Conservation (phyloP, 2,329 filamentous ascomycete species). For the Metarhizium anisopliae region DNA sequence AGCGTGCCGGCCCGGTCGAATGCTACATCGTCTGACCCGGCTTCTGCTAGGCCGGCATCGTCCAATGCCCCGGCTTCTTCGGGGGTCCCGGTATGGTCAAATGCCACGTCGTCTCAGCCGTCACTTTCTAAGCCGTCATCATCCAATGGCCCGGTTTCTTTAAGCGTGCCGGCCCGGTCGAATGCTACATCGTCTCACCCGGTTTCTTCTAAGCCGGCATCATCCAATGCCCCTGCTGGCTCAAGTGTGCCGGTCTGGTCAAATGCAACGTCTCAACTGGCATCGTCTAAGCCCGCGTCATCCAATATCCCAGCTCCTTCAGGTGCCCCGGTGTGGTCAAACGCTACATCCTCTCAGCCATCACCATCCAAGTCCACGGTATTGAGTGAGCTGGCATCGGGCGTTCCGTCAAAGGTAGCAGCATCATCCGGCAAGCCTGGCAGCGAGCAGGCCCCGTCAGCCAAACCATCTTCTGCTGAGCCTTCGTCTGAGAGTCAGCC, state of each 20-base stretch:
- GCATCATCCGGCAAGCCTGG: background rate
- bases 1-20: too few relatives aligned
- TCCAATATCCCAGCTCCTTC: background rate
- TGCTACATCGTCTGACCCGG: too few relatives aligned
- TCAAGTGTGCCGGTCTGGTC: background rate
- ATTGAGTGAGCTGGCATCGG: too few relatives aligned
- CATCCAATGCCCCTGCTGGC: background rate
- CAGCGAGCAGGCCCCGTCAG: background rate
- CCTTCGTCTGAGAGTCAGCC: background rate
- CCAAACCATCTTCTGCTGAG: background rate
- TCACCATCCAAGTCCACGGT: too few relatives aligned
- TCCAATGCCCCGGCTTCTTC: too few relatives aligned
- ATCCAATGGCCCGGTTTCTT: too few relatives aligned
- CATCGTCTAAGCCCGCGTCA: background rate
- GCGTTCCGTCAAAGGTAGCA: too few relatives aligned
- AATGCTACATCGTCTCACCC: too few relatives aligned
- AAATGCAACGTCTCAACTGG: background rate
- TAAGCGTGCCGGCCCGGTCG: too few relatives aligned
- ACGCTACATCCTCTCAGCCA: too few relatives aligned
- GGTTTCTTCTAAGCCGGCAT: background rate
- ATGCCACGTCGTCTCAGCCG: background rate
- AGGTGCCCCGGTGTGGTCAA: background rate
- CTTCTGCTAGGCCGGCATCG: too few relatives aligned
- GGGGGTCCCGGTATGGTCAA: background rate
- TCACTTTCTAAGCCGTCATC: too few relatives aligned